Evolutionary conservation across 805 yeast genomes (phyloP), one percentile per base, ranked within the genome.

Genomic region (Schwanniomyces occidentalis): DNA sequence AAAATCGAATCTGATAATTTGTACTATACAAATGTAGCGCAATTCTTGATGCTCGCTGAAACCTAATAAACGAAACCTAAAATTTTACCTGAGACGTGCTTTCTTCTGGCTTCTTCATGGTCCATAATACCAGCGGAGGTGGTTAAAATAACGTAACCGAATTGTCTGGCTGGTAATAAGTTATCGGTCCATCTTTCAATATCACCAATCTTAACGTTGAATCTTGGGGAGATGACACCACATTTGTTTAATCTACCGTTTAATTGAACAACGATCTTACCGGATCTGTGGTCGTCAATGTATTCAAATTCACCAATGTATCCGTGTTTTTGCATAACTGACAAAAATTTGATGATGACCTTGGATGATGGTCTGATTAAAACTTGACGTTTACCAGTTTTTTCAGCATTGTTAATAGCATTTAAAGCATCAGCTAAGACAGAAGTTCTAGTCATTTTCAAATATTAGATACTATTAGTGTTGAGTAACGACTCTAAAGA

Each of bases 41-140:
- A n/a, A n/a, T n/a, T n/a, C n/a, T n/a, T n/a, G n/a, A n/a, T n/a
- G n/a, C n/a, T n/a, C n/a, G n/a, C n/a, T n/a, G n/a, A n/a, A n/a
- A n/a, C 53, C 64, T 85, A 90, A 85, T 90, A 90, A 54, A 90
- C 96, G 80, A 87, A 90, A 69, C 97, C 98, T 68, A 90, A 85
- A 75, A 90, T 85, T 83, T 90, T 90, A 75, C 98, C 98, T 58
- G 96, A 88, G 60, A 90, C 97, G 79, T 90, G 97, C 86, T 90
- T 91, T 83, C 97, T 85, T 84, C 95, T 87, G 65, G 98, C 98
- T 80, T 90, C 97, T 81, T 91, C 97, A 80, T 90, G 98, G 82
- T 91, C 97, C 95, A 90, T 89, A 64, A 90, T 90, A 78, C 98
- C 98, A 61, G 97, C 96, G 62, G 97, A 91, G 61, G 98, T 90